Evolutionary conservation across 2,329 filamentous ascomycete species (phyloP), one percentile per base, ranked within the genome.

Genomic region (Aspergillus sp.): DNA sequence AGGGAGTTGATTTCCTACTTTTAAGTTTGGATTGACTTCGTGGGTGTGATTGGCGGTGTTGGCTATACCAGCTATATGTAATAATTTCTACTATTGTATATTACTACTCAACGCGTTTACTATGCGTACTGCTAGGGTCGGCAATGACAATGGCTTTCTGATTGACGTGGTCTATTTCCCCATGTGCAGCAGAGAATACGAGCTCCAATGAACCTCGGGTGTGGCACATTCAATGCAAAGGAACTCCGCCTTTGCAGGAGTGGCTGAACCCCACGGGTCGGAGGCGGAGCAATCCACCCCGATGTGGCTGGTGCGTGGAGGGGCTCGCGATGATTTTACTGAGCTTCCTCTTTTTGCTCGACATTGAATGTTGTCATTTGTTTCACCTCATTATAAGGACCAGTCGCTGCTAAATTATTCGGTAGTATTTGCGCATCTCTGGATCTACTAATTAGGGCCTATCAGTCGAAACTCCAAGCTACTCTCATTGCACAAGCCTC

Each of bases 1-100:
- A 61, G 56, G 52, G 69, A 72, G 19, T 59, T 77, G 57, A 57
- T 75, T 32, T 70, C 62, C 8, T 64, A 62, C 23, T 36, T 36
- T 0, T 74, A 65, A 59, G n/a, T 4, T 12, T 15, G 38, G 30
- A 36, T 12, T 13, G 25, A 19, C 45, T 36, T 3, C 41, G 17
- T 19, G 17, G 17, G 10, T 5, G 17, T 25, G n/a, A 13, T 38
- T 38, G 32, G 25, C 19, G n/a, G 9, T 4, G 15, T 39, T 36
- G 50, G 9, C 13, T 15, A 13, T 23, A 48, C 39, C 12, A 17
- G 32, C 32, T 36, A 47, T 32, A n/a, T 32, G 13, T 45, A 45
- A 45, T 45, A 19, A 5, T 2, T 5, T 45, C 19, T 45, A 13
- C 41, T 45, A 12, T 17, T 45, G 41, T 45, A 45, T 7, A 45